Conservation (phyloP, 768 basidiomycete species). For the Xerocomellus intermedius region DNA sequence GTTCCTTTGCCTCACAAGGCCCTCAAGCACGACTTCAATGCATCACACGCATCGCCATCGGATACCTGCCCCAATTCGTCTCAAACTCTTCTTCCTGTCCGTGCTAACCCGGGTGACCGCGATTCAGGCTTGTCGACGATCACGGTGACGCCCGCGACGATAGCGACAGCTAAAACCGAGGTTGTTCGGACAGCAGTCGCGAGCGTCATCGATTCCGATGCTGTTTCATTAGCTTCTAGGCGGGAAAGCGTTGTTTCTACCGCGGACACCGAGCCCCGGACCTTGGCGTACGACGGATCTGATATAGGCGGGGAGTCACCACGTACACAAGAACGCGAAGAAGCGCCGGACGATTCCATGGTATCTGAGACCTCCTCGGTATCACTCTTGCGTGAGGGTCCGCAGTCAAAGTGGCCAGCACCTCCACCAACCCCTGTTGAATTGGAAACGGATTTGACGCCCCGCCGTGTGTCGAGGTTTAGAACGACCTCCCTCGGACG, state of each 20-base stretch:
- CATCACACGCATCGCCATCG: background rate
- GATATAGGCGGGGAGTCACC: slow-evolving; percentile 1
- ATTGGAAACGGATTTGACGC: slow-evolving; percentile 22
- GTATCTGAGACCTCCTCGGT: slow-evolving; percentile 13
- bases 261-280: slow-evolving; percentile 5
- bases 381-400: slow-evolving; percentile 17
- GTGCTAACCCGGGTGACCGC: slow-evolving; percentile 22
- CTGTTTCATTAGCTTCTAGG: slow-evolving; percentile 17
- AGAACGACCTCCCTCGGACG: slow-evolving; percentile 31
- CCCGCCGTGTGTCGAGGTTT: slow-evolving; percentile 28
- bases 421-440: slow-evolving; percentile 31
- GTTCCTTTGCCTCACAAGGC: slow-evolving; percentile 2
- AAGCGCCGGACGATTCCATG: slow-evolving; percentile 15
- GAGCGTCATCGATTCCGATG: slow-evolving; percentile 43
- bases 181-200: slow-evolving; percentile 52
- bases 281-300: background rate
- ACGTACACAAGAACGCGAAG: slow-evolving; percentile 6
- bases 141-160: slow-evolving; percentile 43
- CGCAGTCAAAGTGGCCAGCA: slow-evolving; percentile 31
- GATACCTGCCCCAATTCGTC: slow-evolving; percentile 20
- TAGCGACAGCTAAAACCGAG: slow-evolving; percentile 46
- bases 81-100: slow-evolving; percentile 16
- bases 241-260: slow-evolving; percentile 14
- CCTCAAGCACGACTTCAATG: background rate
- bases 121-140: slow-evolving; percentile 38